Evolutionary conservation across 2,329 filamentous ascomycete species (phyloP).

Genomic region (Alternaria sp.): DNA sequence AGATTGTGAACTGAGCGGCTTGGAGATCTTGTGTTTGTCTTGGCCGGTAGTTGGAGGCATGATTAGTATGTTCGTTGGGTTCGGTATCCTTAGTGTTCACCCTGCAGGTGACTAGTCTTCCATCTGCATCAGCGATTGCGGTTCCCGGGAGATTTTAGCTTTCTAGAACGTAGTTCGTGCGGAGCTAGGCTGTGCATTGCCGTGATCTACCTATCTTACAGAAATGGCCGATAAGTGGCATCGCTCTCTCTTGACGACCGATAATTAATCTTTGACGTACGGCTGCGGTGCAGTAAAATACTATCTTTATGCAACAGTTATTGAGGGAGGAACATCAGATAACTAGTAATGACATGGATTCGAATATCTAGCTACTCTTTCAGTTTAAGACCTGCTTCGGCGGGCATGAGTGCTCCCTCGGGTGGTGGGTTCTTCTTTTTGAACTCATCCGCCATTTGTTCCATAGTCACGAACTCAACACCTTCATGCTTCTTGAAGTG

Average conservation of each 20-base stretch:
- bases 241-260: not conserved
- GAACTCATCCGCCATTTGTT: slow-evolving; percentile 75
- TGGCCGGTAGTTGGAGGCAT: not conserved
- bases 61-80: not conserved
- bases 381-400: slow-evolving; percentile 62
- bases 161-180: not conserved
- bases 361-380: slow-evolving; percentile 30
- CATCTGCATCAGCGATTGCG: not conserved
- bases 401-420: slow-evolving; percentile 68
- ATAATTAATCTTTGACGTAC: not conserved
- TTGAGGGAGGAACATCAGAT: not conserved
- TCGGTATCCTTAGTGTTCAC: not conserved
- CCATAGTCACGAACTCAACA: slow-evolving; percentile 74
- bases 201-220: slow-evolving; percentile 1
- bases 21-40: not conserved
- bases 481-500: slow-evolving; percentile 70
- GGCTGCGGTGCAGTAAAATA: not conserved
- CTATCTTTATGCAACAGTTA: not conserved
- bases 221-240: not conserved
- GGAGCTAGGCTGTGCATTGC: not conserved
- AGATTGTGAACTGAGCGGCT: not conserved
- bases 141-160: not conserved
- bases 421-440: slow-evolving; percentile 69
- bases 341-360: not conserved
- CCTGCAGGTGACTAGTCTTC: not conserved